phyloP scores from a whole-genome alignment of 495 filamentous ascomycete genomes.

The Aspergillus steynii region DNA sequence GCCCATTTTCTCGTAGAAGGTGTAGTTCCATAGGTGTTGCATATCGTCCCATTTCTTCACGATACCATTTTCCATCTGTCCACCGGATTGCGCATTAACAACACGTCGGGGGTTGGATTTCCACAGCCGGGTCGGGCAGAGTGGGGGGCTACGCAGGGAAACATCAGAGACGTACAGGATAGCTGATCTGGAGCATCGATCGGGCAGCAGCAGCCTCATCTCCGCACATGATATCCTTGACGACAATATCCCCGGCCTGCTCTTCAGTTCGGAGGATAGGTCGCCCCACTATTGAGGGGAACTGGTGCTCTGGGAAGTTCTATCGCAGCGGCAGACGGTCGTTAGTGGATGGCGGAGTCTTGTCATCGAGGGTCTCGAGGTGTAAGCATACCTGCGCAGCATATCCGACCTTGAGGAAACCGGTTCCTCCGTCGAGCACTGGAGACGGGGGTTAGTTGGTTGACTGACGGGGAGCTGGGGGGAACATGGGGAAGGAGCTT shows the following conservation, averaged over 20 bases:
- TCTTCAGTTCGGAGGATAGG: slow-evolving; percentile 97
- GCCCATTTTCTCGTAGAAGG: slow-evolving; percentile 94
- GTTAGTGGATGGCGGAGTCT: not conserved
- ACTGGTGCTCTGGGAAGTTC: slow-evolving; percentile 99
- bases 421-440: slow-evolving; percentile 99
- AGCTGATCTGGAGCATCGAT: slow-evolving; percentile 96
- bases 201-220: slow-evolving; percentile 95
- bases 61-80: slow-evolving; percentile 97
- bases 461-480: slow-evolving; percentile 13
- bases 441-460: slow-evolving; percentile 25
- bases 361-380: not conserved
- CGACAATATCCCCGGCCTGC: slow-evolving; percentile 69
- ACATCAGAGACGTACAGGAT: slow-evolving; percentile 63
- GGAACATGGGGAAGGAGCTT: slow-evolving; percentile 25
- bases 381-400: slow-evolving; percentile 68
- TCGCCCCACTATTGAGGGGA: slow-evolving; percentile 96
- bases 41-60: slow-evolving; percentile 99
- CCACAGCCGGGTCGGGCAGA: not conserved
- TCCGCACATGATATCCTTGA: slow-evolving; percentile 99
- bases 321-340: slow-evolving; percentile 30
- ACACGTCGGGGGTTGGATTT: not conserved
- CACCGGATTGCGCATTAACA: slow-evolving; percentile 25
- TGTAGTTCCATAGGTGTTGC: slow-evolving; percentile 99
- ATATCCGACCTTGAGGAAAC: slow-evolving; percentile 99
- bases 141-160: slow-evolving; percentile 4